Conservation (phyloP, 768 basidiomycete species). For the Lentinula aciculospora region DNA sequence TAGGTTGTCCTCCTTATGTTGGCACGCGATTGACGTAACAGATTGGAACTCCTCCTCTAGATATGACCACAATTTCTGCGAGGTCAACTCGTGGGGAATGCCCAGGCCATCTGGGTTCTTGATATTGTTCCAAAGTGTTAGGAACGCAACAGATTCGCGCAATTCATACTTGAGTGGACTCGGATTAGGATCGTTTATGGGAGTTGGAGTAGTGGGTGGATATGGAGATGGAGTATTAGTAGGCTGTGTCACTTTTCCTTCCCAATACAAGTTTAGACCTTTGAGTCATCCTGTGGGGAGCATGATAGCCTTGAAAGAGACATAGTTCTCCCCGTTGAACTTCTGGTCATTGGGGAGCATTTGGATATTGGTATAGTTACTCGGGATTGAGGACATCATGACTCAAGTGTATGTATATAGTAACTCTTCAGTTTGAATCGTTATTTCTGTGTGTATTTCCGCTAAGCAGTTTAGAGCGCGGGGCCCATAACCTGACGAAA, state of each 20-base stretch:
- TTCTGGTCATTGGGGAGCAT: not conserved
- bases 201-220: not conserved
- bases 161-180: not conserved
- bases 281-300: not conserved
- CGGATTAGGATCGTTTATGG: no score
- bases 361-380: not conserved
- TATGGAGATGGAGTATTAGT: not conserved
- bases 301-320: not conserved
- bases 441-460: not conserved
- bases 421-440: not conserved
- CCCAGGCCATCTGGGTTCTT: not conserved
- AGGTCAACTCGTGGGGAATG: not conserved
- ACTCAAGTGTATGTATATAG: not conserved
- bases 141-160: not conserved
- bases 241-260: not conserved
- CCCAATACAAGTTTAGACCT: not conserved
- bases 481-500: not conserved
- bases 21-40: not conserved
- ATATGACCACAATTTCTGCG: not conserved
- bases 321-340: conserved; percentile 4
- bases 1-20: not conserved
- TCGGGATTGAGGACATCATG: not conserved
- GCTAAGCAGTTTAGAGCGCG: conserved; percentile 1
- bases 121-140: not conserved
- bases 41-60: not conserved